Evolutionary conservation across 2,329 filamentous ascomycete species (phyloP).

Genomic region (Claviceps quebecensis): DNA sequence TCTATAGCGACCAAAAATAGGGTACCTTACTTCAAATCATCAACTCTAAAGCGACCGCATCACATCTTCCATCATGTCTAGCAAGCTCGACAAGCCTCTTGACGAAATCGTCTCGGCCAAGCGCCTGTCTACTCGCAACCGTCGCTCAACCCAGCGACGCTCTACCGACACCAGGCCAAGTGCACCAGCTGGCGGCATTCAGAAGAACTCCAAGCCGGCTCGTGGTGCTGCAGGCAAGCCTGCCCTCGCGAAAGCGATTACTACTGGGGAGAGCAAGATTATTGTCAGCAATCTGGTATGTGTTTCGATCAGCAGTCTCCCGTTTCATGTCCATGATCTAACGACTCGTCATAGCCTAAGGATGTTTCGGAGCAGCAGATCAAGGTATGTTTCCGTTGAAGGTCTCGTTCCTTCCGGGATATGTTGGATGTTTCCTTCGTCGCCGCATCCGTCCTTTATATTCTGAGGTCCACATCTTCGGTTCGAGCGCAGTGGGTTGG

Average conservation of each 20-base stretch:
- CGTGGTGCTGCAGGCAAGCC: constrained; percentile 47
- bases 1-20: neutral
- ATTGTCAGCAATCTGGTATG: constrained; percentile 97
- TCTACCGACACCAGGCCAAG: constrained; percentile 38
- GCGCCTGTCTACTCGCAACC: constrained; percentile 39
- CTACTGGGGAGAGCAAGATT: constrained; percentile 76
- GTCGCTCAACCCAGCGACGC: constrained; percentile 36
- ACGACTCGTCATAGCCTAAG: constrained; percentile 49
- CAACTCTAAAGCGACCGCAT: constrained; percentile 8
- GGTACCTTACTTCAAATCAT: neutral
- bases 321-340: neutral
- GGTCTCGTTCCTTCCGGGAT: constrained; percentile 52
- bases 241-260: constrained; percentile 48
- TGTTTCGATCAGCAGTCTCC: neutral
- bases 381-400: constrained; percentile 99
- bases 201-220: constrained; percentile 56
- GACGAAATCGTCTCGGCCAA: constrained; percentile 88
- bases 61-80: constrained; percentile 54
- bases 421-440: constrained; percentile 46
- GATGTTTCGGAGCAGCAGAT: constrained; percentile 96
- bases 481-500: constrained; percentile 4
- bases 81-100: constrained; percentile 91
- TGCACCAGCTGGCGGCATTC: constrained; percentile 71
- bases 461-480: constrained; percentile 11
- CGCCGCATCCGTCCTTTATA: constrained; percentile 21